These are phyloP conservation scores for Hsuehochloa calcarea DNA, from an alignment of 176 grass and related monocot species.

Conservation along the genomic window DNA sequence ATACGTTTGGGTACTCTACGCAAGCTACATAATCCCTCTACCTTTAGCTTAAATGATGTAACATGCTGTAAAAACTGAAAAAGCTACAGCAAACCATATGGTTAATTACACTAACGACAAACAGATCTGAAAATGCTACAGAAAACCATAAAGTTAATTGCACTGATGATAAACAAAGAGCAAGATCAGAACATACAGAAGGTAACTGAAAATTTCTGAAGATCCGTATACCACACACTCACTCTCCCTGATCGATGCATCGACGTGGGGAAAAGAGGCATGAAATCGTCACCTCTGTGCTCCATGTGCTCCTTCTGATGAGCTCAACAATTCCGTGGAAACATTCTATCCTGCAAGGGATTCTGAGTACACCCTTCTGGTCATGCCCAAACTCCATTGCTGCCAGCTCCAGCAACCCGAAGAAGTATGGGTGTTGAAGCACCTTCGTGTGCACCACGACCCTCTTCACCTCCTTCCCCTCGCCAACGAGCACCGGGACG, in stretches of 20 bases:
- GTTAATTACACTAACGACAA: not conserved
- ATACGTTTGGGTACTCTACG: not conserved
- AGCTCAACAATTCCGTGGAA: slow-evolving; percentile 31
- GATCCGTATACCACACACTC: not conserved
- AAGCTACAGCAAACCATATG: not conserved
- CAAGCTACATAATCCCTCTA: not conserved
- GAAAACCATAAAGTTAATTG: not conserved
- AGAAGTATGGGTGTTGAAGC: slow-evolving; percentile 48
- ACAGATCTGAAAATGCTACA: not conserved
- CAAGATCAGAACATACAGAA: not conserved
- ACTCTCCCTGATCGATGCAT: not conserved
- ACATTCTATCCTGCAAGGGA: slow-evolving; percentile 40
- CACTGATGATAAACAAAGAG: not conserved
- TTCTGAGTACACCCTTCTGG: slow-evolving; percentile 50
- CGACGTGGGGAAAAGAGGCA: not conserved
- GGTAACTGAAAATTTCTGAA: not conserved
- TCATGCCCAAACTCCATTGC: slow-evolving; percentile 51
- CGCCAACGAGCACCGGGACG: slow-evolving; percentile 41
- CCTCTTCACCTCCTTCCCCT: slow-evolving; percentile 23
- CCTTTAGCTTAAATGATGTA: not conserved
- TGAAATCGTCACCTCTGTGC: not conserved
- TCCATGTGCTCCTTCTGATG: slow-evolving; percentile 17
- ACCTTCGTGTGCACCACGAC: slow-evolving; percentile 26
- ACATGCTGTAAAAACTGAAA: not conserved
- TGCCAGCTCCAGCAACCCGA: slow-evolving; percentile 46